Percentiles rank a stretch among this genome's conserved stretches.
These are phyloP conservation scores for Nothopassalora personata DNA, from an alignment of 2,329 filamentous ascomycete genomes.

Conservation along the genomic window DNA sequence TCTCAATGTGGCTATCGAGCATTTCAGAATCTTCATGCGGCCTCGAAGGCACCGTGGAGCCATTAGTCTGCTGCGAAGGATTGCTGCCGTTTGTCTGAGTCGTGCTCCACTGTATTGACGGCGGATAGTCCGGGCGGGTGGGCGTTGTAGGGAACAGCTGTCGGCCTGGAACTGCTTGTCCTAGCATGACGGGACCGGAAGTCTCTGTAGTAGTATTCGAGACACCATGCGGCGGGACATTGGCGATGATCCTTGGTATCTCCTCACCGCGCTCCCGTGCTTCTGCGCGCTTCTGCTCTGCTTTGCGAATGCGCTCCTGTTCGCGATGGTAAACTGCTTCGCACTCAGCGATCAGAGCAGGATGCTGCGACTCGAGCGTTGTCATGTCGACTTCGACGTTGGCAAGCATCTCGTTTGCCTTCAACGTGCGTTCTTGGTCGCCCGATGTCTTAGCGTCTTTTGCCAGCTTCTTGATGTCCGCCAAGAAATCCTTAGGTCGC, in stretches of 20 bases:
- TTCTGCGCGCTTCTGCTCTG: conserved; percentile 48
- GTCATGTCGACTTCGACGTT: conserved; percentile 94
- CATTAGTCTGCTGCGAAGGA: conserved; percentile 36
- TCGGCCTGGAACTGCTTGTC: conserved; percentile 57
- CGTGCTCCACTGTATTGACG: conserved; percentile 55
- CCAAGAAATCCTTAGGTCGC: conserved; percentile 79
- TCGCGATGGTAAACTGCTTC: conserved; percentile 75
- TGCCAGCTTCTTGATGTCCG: conserved; percentile 76
- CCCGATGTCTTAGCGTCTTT: conserved; percentile 78
- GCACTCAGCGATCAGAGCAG: conserved; percentile 64
- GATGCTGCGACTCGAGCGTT: conserved; percentile 62
- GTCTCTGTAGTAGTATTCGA: conserved; percentile 42
- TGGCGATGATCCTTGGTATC: conserved; percentile 37
- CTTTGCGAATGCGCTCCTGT: conserved; percentile 55
- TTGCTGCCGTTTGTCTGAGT: conserved; percentile 32
- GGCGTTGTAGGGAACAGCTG: conserved; percentile 42
- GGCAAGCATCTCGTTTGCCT: conserved; percentile 83
- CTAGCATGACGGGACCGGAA: conserved; percentile 50
- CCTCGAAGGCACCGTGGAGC: conserved; percentile 37
- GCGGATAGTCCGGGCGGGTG: conserved; percentile 40
- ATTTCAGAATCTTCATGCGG: conserved; percentile 41
- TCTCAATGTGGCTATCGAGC: conserved; percentile 38
- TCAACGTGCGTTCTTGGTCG: conserved; percentile 77
- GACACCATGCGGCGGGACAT: conserved; percentile 35
- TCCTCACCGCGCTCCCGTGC: conserved; percentile 56